A percentile compares a stretch with the other conserved stretches of the same genome.
Conservation (phyloP, 176 grass and related monocot species). For the Cenchrus purpureus region DNA sequence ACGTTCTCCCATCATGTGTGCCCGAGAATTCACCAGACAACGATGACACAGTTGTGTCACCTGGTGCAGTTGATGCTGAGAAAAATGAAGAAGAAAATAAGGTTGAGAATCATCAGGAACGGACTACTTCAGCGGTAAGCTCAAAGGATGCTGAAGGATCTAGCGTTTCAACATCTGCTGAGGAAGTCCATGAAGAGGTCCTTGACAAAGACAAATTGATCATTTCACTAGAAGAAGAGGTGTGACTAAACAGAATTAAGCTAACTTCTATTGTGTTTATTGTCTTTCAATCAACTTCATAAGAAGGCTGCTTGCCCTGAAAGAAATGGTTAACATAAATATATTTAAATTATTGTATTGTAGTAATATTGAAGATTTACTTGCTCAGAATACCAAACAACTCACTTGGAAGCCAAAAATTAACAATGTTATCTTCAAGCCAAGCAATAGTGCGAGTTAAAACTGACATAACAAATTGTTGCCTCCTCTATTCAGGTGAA, state of each 20-base stretch:
- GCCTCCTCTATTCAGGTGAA: conserved; percentile 61
- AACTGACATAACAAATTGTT: conserved; percentile 34
- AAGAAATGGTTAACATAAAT: background rate
- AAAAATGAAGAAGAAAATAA: conserved; percentile 37
- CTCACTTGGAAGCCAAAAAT: conserved; percentile 10
- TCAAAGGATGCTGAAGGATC: conserved; percentile 38
- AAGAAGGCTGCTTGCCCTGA: conserved; percentile 21
- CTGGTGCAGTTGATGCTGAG: conserved; percentile 24
- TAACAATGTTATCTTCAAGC: conserved; percentile 26
- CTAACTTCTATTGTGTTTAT: conserved; percentile 14
- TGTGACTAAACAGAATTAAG: conserved; percentile 37
- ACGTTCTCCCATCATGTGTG: background rate
- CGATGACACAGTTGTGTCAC: conserved; percentile 21
- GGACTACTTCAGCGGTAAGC: conserved; percentile 30
- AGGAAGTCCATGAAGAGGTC: conserved; percentile 40
- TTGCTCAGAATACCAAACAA: conserved; percentile 11
- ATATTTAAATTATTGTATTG: background rate
- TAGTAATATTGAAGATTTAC: background rate
- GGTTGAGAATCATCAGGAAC: conserved; percentile 45
- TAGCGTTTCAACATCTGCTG: conserved; percentile 41
- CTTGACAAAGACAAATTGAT: conserved; percentile 66
- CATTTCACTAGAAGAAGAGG: conserved; percentile 82
- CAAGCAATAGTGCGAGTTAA: background rate
- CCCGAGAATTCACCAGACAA: conserved; percentile 42
- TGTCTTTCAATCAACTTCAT: conserved; percentile 22